Base-by-base conservation (phyloP, 768 basidiomycete species). In the Phanerochaete carnosa region DNA sequence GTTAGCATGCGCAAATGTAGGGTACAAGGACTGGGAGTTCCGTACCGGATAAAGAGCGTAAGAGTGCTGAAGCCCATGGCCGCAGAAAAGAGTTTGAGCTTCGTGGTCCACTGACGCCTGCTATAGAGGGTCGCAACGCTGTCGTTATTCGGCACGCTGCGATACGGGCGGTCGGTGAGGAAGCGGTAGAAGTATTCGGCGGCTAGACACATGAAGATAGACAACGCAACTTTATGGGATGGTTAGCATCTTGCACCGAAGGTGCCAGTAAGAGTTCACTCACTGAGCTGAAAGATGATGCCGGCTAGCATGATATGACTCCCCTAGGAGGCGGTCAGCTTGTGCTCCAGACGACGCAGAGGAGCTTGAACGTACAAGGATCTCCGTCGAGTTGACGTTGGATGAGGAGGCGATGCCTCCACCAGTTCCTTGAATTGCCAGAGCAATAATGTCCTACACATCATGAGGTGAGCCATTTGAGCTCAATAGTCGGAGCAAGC, bases 361-460 rank as follows among this genome's bases (percentile, higher is more conserved):
- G 26, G 22, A 26, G 23, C 53, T 30, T n/a, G 30, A 33, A 56
- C 66, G 3, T 35, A 67, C 63, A 7, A 62, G 59, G 26, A 72
- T 68, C 19, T 72, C 62, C 25, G 62, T 68, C 22, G 65, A 59
- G 30, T 55, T 43, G 3, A 63, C 67, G 16, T 64, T 6, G 51
- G 73, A 67, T 22, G 58, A 55, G 8, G 65, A 63, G 4, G 86
- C 86, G 23, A 77, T 66, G 0, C 80, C 87, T 26, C 88, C 88
- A 39, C 88, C 88, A 19, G 80, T 71, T 29, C 81, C 87, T 72
- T 90, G 88, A 1, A 88, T 70, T n/a, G 84, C 71, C 28, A 90
- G 77, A 11, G 87, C 81, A 33, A 85, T 69, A 22, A 87, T 66
- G 63, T 90, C 89, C 68, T 72, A 50, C 11, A 23, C 19, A 22